These are phyloP conservation scores for Taphrina flavorubra DNA, from an alignment of 1,139 yeast genomes.

Conservation along the genomic window DNA sequence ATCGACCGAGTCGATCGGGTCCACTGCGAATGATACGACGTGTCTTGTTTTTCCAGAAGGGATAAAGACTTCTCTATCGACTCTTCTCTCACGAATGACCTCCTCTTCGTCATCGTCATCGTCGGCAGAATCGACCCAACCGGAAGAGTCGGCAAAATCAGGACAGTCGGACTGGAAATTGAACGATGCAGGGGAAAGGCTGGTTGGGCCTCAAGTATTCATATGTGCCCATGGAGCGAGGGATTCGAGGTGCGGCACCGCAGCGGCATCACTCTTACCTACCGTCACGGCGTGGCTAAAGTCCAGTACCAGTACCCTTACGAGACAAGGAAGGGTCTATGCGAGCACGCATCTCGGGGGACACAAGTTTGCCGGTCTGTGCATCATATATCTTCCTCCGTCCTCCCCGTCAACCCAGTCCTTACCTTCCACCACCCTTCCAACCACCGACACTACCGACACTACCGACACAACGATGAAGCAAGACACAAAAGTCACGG, in stretches of 20 bases:
- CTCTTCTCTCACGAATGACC: background rate
- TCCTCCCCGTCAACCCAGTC: background rate
- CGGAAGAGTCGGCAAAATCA: too few species aligned
- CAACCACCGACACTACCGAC: background rate
- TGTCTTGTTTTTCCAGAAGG: conserved; percentile 6
- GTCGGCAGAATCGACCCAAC: background rate
- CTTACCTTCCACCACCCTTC: background rate
- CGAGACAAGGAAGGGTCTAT: background rate
- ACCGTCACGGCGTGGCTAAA: too few species aligned
- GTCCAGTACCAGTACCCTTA: too few species aligned
- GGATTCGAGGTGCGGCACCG: conserved; percentile 29
- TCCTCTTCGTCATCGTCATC: background rate
- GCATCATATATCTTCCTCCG: conserved; percentile 18
- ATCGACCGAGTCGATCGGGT: too few species aligned
- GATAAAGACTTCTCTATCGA: background rate
- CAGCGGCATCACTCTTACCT: background rate
- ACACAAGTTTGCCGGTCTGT: conserved; percentile 32
- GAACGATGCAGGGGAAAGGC: background rate
- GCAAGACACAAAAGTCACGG: background rate
- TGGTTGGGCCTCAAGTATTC: conserved; percentile 9
- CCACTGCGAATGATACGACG: background rate
- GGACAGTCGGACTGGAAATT: too few species aligned
- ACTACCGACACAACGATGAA: background rate
- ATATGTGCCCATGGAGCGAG: conserved; percentile 22
- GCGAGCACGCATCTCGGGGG: conserved; percentile 29